A percentile compares a stretch with the other conserved stretches of the same genome.
phyloP scores from a whole-genome alignment of 257 asterid genomes.

The Solanum ahanhuiri region DNA sequence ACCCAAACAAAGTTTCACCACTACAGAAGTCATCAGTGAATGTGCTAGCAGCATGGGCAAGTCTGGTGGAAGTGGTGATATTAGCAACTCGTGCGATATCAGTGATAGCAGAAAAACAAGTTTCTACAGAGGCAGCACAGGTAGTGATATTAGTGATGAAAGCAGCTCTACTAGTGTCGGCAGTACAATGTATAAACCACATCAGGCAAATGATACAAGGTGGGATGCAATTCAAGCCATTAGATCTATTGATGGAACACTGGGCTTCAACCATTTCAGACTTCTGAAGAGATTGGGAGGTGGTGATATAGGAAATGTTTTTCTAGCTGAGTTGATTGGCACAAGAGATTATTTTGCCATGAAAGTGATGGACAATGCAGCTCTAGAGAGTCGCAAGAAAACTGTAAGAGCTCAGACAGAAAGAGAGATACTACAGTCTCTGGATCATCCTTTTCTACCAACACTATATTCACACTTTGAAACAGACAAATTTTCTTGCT shows the following conservation, averaged over 20 bases:
- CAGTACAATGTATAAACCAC: constrained; percentile 42
- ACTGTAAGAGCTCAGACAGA: constrained; percentile 56
- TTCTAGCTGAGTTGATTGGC: constrained; percentile 46
- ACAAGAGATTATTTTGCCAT: constrained; percentile 48
- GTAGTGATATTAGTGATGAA: constrained; percentile 50
- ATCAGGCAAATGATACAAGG: constrained; percentile 44
- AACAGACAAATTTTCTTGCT: constrained; percentile 47
- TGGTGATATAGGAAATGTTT: constrained; percentile 56
- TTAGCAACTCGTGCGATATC: constrained; percentile 33
- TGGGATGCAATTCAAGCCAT: constrained; percentile 70
- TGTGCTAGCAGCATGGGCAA: constrained; percentile 26
- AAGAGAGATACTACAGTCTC: constrained; percentile 47
- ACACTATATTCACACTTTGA: constrained; percentile 53
- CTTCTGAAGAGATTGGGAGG: constrained; percentile 43
- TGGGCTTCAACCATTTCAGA: constrained; percentile 43
- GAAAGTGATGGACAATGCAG: constrained; percentile 60
- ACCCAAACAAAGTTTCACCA: constrained; percentile 40
- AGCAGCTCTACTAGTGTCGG: constrained; percentile 50
- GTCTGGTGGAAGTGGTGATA: constrained; percentile 41
- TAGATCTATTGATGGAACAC: constrained; percentile 30
- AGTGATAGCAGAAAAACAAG: constrained; percentile 47
- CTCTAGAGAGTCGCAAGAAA: constrained; percentile 47
- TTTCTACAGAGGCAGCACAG: constrained; percentile 39
- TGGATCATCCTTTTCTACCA: constrained; percentile 66
- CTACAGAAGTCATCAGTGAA: constrained; percentile 37